Conservation (phyloP, 805 yeast species). For the Brettanomyces naardenensis region DNA sequence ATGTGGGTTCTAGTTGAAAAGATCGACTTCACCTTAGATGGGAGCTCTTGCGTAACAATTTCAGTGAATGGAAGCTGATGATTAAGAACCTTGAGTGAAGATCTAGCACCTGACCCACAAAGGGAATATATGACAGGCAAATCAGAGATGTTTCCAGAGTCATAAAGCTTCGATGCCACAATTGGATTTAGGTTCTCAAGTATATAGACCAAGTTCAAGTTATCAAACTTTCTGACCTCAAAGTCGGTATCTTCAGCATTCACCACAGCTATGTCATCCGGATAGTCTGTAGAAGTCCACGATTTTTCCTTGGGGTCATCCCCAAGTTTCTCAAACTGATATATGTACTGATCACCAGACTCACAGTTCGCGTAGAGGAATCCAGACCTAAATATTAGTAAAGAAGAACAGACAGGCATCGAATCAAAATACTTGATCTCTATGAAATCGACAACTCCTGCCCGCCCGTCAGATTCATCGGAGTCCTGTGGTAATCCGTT, state of each 20-base stretch:
- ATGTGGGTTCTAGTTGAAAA: slow-evolving; percentile 51
- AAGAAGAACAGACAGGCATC: slow-evolving; percentile 45
- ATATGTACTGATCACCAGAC: slow-evolving; percentile 55
- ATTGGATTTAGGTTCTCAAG: slow-evolving; percentile 48
- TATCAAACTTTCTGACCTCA: slow-evolving; percentile 35
- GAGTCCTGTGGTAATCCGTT: slow-evolving; percentile 35
- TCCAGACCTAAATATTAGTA: slow-evolving; percentile 68
- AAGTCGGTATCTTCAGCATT: slow-evolving; percentile 20
- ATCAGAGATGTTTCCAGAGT: slow-evolving; percentile 25
- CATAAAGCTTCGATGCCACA: slow-evolving; percentile 30
- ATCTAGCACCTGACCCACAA: slow-evolving; percentile 35
- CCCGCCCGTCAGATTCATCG: slow-evolving; percentile 13
- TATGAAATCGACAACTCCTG: slow-evolving; percentile 31
- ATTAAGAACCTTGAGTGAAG: slow-evolving; percentile 39
- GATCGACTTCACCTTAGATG: slow-evolving; percentile 51
- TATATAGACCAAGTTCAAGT: slow-evolving; percentile 51
- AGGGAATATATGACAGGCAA: slow-evolving; percentile 35
- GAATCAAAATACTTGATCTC: slow-evolving; percentile 72
- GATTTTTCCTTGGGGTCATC: slow-evolving; percentile 33
- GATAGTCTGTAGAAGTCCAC: slow-evolving; percentile 27
- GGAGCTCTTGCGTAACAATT: slow-evolving; percentile 70
- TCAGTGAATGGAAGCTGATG: slow-evolving; percentile 56
- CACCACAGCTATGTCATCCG: slow-evolving; percentile 26
- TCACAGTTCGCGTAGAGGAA: slow-evolving; percentile 63
- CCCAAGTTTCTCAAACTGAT: slow-evolving; percentile 75